These are phyloP conservation scores for Calonectria multiphialidica DNA, from an alignment of 2,329 filamentous ascomycete genomes.

Conservation along the genomic window DNA sequence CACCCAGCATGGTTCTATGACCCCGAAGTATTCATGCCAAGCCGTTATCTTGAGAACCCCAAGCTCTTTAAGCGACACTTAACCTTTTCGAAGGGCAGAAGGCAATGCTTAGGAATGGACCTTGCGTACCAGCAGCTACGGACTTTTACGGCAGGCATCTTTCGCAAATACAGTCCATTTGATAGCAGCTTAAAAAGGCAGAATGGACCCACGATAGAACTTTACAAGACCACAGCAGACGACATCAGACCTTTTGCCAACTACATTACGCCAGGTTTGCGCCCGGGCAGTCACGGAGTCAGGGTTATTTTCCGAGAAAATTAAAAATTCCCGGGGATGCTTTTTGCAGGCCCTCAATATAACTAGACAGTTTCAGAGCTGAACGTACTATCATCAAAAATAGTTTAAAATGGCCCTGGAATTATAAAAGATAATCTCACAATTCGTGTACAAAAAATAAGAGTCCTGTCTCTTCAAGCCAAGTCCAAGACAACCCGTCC, in stretches of 20 bases:
- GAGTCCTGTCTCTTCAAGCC: background rate
- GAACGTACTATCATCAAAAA: too few species aligned
- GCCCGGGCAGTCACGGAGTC: slow-evolving; percentile 25
- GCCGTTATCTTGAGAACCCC: slow-evolving; percentile 32
- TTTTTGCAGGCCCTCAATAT: too few species aligned
- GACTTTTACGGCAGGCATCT: slow-evolving; percentile 32
- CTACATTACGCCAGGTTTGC: slow-evolving; percentile 26
- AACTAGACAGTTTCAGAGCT: too few species aligned
- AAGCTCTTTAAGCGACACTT: slow-evolving; percentile 20
- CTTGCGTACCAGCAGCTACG: slow-evolving; percentile 37
- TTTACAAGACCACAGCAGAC: slow-evolving; percentile 28
- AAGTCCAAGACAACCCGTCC: slow-evolving; percentile 9
- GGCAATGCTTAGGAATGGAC: slow-evolving; percentile 37
- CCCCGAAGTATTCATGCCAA: slow-evolving; percentile 43
- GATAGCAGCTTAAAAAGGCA: slow-evolving; percentile 16
- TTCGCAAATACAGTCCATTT: slow-evolving; percentile 32
- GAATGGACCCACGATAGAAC: slow-evolving; percentile 29
- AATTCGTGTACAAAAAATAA: too few species aligned
- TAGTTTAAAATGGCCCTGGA: too few species aligned
- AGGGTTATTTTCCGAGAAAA: slow-evolving; percentile 24
- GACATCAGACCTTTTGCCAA: slow-evolving; percentile 31
- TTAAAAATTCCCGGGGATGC: too few species aligned
- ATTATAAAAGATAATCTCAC: too few species aligned
- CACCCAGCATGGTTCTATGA: slow-evolving; percentile 30
- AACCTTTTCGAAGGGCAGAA: slow-evolving; percentile 30